Percentiles rank a stretch among this genome's conserved stretches.
Conservation (phyloP, 2,329 filamentous ascomycete genomes). For the Hortaea werneckii region DNA sequence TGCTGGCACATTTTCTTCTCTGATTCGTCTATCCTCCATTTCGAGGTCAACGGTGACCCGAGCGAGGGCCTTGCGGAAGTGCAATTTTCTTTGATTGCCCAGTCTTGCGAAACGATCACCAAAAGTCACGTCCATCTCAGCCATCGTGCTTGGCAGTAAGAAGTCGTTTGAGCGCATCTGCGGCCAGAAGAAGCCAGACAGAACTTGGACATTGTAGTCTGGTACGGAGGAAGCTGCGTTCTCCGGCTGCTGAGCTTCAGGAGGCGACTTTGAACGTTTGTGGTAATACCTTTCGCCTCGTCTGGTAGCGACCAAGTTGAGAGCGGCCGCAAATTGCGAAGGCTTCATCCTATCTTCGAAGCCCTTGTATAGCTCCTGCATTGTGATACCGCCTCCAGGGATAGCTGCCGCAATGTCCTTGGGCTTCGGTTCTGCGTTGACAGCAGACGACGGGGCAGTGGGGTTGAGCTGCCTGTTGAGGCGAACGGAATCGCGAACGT, state of each 20-base stretch:
- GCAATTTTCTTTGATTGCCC: slow-evolving; percentile 76
- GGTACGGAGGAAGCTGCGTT: neutral
- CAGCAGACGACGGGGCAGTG: slow-evolving; percentile 16
- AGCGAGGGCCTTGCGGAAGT: slow-evolving; percentile 77
- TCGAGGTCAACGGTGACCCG: slow-evolving; percentile 72
- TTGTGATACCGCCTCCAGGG: slow-evolving; percentile 26
- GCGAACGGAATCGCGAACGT: slow-evolving; percentile 69
- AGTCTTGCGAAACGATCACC: slow-evolving; percentile 65
- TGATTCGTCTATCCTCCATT: slow-evolving; percentile 66
- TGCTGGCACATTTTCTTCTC: slow-evolving; percentile 60
- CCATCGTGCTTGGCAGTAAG: slow-evolving; percentile 49
- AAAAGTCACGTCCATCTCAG: slow-evolving; percentile 57
- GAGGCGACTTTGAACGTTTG: slow-evolving; percentile 17
- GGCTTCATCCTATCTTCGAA: slow-evolving; percentile 20
- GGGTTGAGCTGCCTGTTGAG: slow-evolving; percentile 40
- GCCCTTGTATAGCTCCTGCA: slow-evolving; percentile 20
- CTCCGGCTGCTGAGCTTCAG: slow-evolving; percentile 5
- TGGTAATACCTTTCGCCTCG: slow-evolving; percentile 20
- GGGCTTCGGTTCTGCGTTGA: slow-evolving; percentile 13
- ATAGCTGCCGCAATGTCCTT: slow-evolving; percentile 25
- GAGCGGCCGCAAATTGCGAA: slow-evolving; percentile 15
- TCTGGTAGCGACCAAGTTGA: slow-evolving; percentile 18
- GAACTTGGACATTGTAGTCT: slow-evolving; percentile 66
- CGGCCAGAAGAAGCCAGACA: slow-evolving; percentile 92
- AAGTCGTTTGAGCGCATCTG: slow-evolving; percentile 62